These are phyloP conservation scores for Climacium dendroides DNA, from an alignment of 225 moss, liverwort and hornwort species.

Conservation along the genomic window DNA sequence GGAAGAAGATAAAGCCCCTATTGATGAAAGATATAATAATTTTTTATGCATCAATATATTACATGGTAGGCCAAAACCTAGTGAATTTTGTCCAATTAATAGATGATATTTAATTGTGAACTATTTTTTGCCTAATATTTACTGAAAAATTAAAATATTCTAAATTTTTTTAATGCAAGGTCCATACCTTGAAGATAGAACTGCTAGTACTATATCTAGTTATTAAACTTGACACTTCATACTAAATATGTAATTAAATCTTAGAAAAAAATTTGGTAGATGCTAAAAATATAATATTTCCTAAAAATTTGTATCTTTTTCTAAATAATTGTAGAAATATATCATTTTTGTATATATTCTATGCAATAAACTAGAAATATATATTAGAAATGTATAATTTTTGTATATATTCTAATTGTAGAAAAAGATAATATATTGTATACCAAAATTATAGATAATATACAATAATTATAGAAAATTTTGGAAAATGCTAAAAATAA, in stretches of 20 bases:
- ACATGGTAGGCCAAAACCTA: neutral
- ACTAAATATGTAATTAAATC: neutral
- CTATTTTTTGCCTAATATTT: neutral
- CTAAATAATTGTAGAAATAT: too few species aligned
- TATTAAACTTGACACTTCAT: neutral
- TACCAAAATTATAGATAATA: too few species aligned
- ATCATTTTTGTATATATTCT: too few species aligned
- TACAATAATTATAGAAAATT: too few species aligned
- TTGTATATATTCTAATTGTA: too few species aligned
- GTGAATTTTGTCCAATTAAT: neutral
- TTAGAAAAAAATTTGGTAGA: rapidly evolving
- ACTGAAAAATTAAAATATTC: neutral
- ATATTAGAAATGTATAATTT: too few species aligned
- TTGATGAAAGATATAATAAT: neutral
- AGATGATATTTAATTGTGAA: neutral
- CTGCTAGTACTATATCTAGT: rapidly evolving
- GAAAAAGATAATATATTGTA: too few species aligned
- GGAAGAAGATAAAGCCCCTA: neutral
- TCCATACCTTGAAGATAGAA: neutral
- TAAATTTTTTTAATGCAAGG: neutral
- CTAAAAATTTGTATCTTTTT: neutral
- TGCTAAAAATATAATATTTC: neutral
- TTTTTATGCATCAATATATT: neutral
- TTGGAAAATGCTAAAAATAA: too few species aligned
- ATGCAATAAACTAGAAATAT: too few species aligned